Base-by-base conservation (phyloP, 768 basidiomycete genomes). In the Tephrocybe sp. region DNA sequence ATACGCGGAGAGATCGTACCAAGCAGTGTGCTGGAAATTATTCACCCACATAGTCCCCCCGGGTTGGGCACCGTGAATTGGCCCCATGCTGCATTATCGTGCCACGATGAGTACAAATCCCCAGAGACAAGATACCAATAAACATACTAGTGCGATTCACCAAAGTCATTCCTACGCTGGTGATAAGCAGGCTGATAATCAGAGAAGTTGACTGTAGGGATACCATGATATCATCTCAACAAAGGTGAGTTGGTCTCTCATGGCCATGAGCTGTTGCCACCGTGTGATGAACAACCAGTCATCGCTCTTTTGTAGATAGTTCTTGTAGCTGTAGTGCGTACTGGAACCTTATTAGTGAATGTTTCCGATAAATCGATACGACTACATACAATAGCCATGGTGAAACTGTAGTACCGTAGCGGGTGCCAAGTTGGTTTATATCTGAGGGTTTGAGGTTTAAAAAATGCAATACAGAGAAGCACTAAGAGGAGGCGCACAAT, bases 191-290 rank as follows among this genome's bases (percentile, higher is more conserved):
- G 10, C 26, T 30, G 13, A 20, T 26, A 16, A 22, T 33, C 14
- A 39, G 9, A 23, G 46, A n/a, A n/a, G n/a, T n/a, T n/a, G n/a
- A n/a, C n/a, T n/a, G 11, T 16, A 32, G 40, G 32, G 68, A 33
- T 55, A 77, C 87, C 86, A 91, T 43, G 82, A 87, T 38, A 82
- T 70, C 69, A 89, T 77, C 69, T 89, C 85, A 34, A 85, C 76
- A 57, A 86, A 78, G 0, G 70, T 72, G 11, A 79, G 54, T 11
- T 69, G 55, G 60, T 79, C 71, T 16, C 87, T 76, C 71, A 84
- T 76, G 13, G 65, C 64, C 50, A 89, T 73, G 35, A 89, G 65
- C 55, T 83, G 77, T 54, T 89, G 83, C 89, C 87, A 91, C 50
- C 89, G 82, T 32, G 71, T 77, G 51, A 75, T 72, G 62, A 86